Conservation (phyloP, 139 green algal species). For the Picochlorum costavermella region DNA sequence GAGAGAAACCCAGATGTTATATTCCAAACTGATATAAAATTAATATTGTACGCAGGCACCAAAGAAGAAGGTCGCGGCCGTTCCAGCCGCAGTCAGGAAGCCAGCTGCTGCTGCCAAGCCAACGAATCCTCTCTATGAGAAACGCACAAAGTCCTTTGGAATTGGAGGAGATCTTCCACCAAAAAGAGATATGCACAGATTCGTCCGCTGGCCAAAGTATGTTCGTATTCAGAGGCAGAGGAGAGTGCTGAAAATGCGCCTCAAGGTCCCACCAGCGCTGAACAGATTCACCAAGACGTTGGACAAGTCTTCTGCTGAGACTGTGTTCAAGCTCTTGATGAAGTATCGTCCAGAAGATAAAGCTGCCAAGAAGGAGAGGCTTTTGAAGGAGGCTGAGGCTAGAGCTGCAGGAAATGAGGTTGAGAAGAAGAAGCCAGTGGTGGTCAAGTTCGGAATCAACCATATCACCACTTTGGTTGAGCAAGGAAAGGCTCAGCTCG, state of each 20-base stretch:
- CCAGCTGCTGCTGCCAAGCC: slow-evolving; percentile 56
- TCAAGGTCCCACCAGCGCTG: slow-evolving; percentile 80
- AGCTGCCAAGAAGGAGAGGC: slow-evolving; percentile 88
- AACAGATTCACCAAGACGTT: slow-evolving; percentile 81
- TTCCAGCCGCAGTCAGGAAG: slow-evolving; percentile 61
- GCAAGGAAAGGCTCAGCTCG: slow-evolving; percentile 86
- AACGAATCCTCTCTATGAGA: slow-evolving; percentile 93
- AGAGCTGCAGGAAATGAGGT: slow-evolving; percentile 42
- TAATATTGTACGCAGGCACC: slow-evolving; percentile 23
- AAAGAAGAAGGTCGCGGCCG: slow-evolving; percentile 75
- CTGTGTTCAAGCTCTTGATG: slow-evolving; percentile 94
- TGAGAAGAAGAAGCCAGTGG: slow-evolving; percentile 91
- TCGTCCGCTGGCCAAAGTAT: slow-evolving; percentile 99
- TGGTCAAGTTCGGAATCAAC: slow-evolving; percentile 99
- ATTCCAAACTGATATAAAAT: background rate
- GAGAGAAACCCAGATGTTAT: no score
- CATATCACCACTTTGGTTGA: slow-evolving; percentile 97
- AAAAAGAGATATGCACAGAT: slow-evolving; percentile 90
- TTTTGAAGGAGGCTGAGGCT: slow-evolving; percentile 71
- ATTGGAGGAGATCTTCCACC: slow-evolving; percentile 72
- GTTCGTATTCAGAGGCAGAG: slow-evolving; percentile 96
- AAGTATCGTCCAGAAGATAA: slow-evolving; percentile 98
- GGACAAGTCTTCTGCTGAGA: slow-evolving; percentile 88
- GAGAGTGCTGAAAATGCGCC: slow-evolving; percentile 86
- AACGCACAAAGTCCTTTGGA: slow-evolving; percentile 83